Evolutionary conservation across 2,329 filamentous ascomycete genomes (phyloP).

Genomic region (Aspergillus quadricinctus): DNA sequence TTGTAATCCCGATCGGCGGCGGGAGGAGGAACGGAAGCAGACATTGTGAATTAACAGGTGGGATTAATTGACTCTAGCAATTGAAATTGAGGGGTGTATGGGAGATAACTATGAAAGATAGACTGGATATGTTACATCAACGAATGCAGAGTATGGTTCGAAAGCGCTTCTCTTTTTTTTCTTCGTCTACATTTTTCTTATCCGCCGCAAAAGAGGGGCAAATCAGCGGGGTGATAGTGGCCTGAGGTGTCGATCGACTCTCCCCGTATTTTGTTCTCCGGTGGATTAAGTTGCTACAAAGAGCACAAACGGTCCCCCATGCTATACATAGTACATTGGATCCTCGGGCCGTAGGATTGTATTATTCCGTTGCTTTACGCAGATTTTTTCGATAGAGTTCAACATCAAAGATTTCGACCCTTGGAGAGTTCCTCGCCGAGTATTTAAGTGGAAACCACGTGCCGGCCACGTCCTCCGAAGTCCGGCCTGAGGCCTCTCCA

Average conservation of each 20-base stretch:
- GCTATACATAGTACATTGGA: not conserved
- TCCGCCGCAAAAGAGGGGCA: slow-evolving; percentile 17
- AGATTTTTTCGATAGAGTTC: not conserved
- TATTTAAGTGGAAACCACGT: slow-evolving; percentile 19
- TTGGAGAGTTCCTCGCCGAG: not conserved
- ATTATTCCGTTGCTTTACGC: not conserved
- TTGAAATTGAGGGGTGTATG: not conserved
- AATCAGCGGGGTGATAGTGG: slow-evolving; percentile 8
- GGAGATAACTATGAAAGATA: not conserved
- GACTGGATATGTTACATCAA: not conserved
- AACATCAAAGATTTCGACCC: not conserved
- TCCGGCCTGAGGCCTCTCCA: slow-evolving; percentile 24
- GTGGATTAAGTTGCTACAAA: not conserved
- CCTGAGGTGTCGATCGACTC: not conserved
- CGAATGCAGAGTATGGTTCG: not conserved
- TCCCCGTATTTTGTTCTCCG: not conserved
- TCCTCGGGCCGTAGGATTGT: not conserved
- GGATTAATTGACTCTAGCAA: not conserved
- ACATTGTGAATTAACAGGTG: slow-evolving; percentile 17
- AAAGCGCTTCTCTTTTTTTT: not conserved
- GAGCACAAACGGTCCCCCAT: not conserved
- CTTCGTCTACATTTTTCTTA: slow-evolving; percentile 9
- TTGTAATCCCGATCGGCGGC: slow-evolving; percentile 34
- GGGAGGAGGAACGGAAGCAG: slow-evolving; percentile 18
- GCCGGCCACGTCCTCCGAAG: slow-evolving; percentile 21